Conservation (phyloP, 345 rosid genomes). For the Eucalyptus cloeziana region DNA sequence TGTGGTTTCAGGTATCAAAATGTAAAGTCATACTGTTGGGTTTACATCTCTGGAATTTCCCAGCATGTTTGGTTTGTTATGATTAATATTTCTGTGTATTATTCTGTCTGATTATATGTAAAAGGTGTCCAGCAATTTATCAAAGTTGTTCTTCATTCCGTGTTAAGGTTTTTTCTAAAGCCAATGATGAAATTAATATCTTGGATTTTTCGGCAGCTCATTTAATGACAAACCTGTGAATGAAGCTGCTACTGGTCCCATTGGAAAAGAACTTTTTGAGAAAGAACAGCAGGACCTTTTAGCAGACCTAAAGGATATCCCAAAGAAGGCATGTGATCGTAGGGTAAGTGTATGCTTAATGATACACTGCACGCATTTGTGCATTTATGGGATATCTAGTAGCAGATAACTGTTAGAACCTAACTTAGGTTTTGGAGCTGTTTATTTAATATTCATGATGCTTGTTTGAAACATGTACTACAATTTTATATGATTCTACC, state of each 20-base stretch:
- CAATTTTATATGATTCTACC: not conserved
- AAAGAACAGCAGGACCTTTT: constrained; percentile 94
- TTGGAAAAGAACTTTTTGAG: constrained; percentile 87
- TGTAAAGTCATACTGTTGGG: not conserved
- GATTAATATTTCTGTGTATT: not conserved
- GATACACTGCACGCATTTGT: not conserved
- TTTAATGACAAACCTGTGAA: constrained; percentile 90
- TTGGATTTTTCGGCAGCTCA: constrained; percentile 34
- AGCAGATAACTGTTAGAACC: not conserved
- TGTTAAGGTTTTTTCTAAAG: not conserved
- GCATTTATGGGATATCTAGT: not conserved
- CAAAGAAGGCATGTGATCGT: constrained; percentile 98
- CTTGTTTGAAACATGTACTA: not conserved
- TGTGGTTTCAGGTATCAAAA: not conserved
- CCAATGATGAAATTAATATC: not conserved
- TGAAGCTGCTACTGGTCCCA: constrained; percentile 64
- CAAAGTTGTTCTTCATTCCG: not conserved
- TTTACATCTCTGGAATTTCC: not conserved
- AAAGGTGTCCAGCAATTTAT: not conserved
- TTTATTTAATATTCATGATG: not conserved
- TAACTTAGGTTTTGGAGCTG: not conserved
- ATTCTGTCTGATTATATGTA: not conserved
- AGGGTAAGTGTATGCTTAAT: constrained; percentile 43
- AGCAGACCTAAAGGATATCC: constrained; percentile 78
- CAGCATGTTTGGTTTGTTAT: not conserved